These are phyloP conservation scores for Escovopsis weberi DNA, from an alignment of 2,329 filamentous ascomycete species.

Conservation along the genomic window DNA sequence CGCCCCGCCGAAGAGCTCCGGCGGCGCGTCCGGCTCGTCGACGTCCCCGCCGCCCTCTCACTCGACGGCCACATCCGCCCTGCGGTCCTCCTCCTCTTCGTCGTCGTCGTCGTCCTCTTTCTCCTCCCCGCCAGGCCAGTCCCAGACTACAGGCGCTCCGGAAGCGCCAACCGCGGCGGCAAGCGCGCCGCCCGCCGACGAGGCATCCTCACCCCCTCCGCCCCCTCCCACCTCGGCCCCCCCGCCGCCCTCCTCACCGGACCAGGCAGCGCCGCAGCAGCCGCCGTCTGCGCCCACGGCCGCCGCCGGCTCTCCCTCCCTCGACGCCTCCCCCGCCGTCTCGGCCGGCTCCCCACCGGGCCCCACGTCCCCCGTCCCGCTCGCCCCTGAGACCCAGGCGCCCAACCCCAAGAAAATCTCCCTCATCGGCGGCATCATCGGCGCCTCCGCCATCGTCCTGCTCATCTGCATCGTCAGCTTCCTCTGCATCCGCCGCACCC, in stretches of 20 bases:
- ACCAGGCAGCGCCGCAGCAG: too few relatives aligned
- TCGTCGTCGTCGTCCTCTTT: too few relatives aligned
- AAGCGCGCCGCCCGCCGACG: too few relatives aligned
- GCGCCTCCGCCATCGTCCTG: conserved; percentile 29
- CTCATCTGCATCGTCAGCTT: conserved; percentile 24
- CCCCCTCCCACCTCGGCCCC: too few relatives aligned
- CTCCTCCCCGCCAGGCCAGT: too few relatives aligned
- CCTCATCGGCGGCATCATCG: conserved; percentile 32
- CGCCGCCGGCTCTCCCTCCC: conserved; percentile 11
- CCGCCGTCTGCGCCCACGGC: conserved; percentile 7
- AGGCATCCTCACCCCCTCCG: too few relatives aligned
- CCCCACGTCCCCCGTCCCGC: neutral
- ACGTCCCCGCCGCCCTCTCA: too few relatives aligned
- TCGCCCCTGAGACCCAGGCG: neutral
- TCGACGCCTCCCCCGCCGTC: neutral
- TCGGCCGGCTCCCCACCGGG: neutral
- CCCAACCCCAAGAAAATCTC: conserved; percentile 21
- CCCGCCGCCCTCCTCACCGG: too few relatives aligned
- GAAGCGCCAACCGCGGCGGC: too few relatives aligned
- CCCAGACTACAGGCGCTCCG: too few relatives aligned
- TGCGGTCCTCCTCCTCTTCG: conserved; percentile 7
- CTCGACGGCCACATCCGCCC: too few relatives aligned
- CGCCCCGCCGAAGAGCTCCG: conserved; percentile 16
- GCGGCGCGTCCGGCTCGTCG: too few relatives aligned
- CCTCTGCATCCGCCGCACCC: conserved; percentile 23